A percentile compares a stretch with the other conserved stretches of the same genome.
phyloP scores from a whole-genome alignment of 805 yeast genomes.

The Candida dendrica region DNA sequence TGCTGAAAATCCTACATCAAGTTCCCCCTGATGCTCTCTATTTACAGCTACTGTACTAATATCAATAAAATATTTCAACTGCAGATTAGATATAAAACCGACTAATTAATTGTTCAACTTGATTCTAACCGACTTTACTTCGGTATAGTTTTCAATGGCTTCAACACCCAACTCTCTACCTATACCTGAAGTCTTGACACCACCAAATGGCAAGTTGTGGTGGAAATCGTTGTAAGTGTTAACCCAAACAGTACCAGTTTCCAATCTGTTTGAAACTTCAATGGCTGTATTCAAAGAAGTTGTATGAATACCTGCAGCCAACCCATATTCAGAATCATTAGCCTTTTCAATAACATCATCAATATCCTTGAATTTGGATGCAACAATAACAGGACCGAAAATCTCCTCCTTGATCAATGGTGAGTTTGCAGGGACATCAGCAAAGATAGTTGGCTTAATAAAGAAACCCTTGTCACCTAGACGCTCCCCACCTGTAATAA shows the following conservation, averaged over 20 bases:
- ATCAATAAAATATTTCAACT: no score
- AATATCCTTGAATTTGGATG: constrained; percentile 61
- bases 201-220: constrained; percentile 85
- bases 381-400: constrained; percentile 83
- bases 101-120: background rate
- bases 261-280: constrained; percentile 56
- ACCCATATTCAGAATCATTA: constrained; percentile 73
- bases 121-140: constrained; percentile 73
- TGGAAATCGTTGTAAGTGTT: constrained; percentile 85
- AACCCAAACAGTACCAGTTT: constrained; percentile 80
- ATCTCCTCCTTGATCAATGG: constrained; percentile 82
- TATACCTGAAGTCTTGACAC: constrained; percentile 78
- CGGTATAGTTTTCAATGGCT: constrained; percentile 77
- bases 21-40: no score
- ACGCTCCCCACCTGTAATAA: constrained; percentile 79
- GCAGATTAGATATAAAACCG: no score
- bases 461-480: constrained; percentile 64
- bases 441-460: constrained; percentile 78
- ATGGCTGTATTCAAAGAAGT: constrained; percentile 58
- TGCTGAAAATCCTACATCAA: no score
- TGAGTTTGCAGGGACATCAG: constrained; percentile 70
- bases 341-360: constrained; percentile 73
- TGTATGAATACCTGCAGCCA: constrained; percentile 86
- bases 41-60: no score
- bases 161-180: constrained; percentile 91